Conservation (phyloP, 1,284 basidiomycete genomes). For the Ceratobasidium sp. region DNA sequence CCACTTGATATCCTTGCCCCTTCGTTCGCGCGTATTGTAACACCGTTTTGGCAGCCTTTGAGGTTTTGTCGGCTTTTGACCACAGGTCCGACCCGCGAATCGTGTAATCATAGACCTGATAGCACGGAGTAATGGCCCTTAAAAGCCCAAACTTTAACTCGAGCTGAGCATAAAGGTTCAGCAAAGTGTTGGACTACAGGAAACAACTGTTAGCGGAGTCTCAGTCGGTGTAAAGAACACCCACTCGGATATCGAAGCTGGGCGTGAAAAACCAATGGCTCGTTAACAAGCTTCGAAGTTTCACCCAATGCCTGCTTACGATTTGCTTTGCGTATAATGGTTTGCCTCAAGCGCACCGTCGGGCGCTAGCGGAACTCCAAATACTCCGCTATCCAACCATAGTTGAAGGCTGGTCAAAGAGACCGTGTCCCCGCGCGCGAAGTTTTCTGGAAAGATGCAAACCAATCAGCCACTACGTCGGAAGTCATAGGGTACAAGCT, state of each 20-base stretch:
- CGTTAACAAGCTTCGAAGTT: conserved; percentile 97
- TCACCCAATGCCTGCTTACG: conserved; percentile 10
- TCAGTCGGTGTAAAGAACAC: conserved; percentile 60
- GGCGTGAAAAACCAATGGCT: conserved; percentile 60
- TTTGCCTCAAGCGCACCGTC: conserved; percentile 46
- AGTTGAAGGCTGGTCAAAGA: conserved; percentile 23
- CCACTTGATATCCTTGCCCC: background rate
- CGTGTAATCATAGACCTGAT: conserved; percentile 62
- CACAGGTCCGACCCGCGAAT: conserved; percentile 53
- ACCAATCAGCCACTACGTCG: background rate
- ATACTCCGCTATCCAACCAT: conserved; percentile 30
- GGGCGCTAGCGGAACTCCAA: conserved; percentile 30
- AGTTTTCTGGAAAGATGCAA: conserved; percentile 41
- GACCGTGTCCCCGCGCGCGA: conserved; percentile 48
- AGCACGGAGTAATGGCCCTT: conserved; percentile 64
- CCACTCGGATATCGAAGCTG: conserved; percentile 93
- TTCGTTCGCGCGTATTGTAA: conserved; percentile 50
- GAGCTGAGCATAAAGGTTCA: conserved; percentile 65
- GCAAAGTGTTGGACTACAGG: conserved; percentile 62
- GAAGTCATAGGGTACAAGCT: background rate
- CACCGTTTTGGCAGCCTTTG: conserved; percentile 58
- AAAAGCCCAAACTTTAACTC: conserved; percentile 65
- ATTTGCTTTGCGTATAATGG: conserved; percentile 44
- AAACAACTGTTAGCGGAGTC: conserved; percentile 32
- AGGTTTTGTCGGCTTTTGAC: conserved; percentile 57